Evolutionary conservation across 768 basidiomycete genomes (phyloP), one percentile per base, ranked within the genome.

Genomic region (Hirschioporus abietinus): DNA sequence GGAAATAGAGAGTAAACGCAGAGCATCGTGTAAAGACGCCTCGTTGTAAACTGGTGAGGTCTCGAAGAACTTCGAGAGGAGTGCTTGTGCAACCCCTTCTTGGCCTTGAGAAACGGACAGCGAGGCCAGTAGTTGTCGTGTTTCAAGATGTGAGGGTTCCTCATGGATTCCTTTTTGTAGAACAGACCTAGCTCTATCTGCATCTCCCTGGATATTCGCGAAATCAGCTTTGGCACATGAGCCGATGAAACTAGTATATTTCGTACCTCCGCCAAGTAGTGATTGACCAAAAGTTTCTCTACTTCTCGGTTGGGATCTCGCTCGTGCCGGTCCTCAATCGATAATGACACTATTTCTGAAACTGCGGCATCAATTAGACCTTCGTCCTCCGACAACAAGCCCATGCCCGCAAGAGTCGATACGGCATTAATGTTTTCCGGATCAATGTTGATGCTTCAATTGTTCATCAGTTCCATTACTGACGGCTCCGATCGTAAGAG

Each of bases 361-460:
- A 96, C 78, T 0, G 94, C 91, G 1, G 95, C 95, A 74, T 96
- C 93, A 26, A 95, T 82, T 23, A 97, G 82, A 36, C 82, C 84
- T 35, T 90, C 88, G 71, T 96, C 95, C 35, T 82, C 81, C 2
- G 89, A 89, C 64, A 95, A 77, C 65, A 95, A 87, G 12, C 93
- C 95, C 86, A 97, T 94, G n/a, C 91, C 91, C 0, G 92, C 91
- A 0, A 98, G 83, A 0, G 88, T 84, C 60, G 90, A 92, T 74
- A 96, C 91, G 0, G 93, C 93, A 65, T 84, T 81, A 63, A 95
- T 74, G 72, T 95, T 93, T 68, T 90, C 90, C 0, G 89, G 84
- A 73, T 96, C 92, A 26, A 82, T 76, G 0, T 88, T 82, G 69
- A 97, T 90, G 71, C 95, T 96, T 70, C 23, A 64, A 30, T 9